Conservation (phyloP, 148 eudicot species). For the Silene uniflora region DNA sequence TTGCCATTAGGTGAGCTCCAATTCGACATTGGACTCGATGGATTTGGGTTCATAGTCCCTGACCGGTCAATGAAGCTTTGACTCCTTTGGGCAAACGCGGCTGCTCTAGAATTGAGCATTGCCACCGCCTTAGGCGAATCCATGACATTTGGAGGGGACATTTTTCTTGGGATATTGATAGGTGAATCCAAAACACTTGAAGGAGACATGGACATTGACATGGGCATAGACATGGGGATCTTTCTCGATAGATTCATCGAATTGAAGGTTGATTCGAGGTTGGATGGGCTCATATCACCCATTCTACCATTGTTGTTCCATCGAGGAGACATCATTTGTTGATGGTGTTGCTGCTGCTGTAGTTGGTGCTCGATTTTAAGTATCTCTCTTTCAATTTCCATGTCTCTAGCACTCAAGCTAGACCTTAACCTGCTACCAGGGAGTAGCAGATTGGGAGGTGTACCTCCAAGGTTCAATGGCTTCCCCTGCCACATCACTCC, state of each 20-base stretch:
- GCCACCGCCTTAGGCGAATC: conserved; percentile 55
- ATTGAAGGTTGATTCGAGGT: conserved; percentile 22
- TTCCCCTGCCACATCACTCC: conserved; percentile 66
- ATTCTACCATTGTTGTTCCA: conserved; percentile 24
- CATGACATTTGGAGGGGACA: conserved; percentile 42
- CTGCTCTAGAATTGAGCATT: conserved; percentile 64
- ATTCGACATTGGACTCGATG: conserved; percentile 35
- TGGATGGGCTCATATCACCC: conserved; percentile 21
- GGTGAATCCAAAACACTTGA: conserved; percentile 50
- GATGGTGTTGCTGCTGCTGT: conserved; percentile 41
- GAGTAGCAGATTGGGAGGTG: conserved; percentile 64
- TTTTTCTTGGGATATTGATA: conserved; percentile 19
- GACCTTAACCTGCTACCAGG: conserved; percentile 81
- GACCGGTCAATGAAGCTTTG: conserved; percentile 74
- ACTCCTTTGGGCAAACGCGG: conserved; percentile 64
- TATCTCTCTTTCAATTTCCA: conserved; percentile 60
- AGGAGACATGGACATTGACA: conserved; percentile 22
- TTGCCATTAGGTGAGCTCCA: conserved; percentile 77
- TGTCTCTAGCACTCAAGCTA: conserved; percentile 66
- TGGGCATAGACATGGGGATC: conserved; percentile 15
- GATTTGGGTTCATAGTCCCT: conserved; percentile 15
- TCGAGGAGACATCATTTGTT: conserved; percentile 29
- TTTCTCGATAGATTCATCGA: conserved; percentile 18
- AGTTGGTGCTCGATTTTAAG: conserved; percentile 47
- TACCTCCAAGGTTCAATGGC: conserved; percentile 20